Evolutionary conservation across 176 grass and related monocot genomes (phyloP).

Genomic region (Leersia perrieri): DNA sequence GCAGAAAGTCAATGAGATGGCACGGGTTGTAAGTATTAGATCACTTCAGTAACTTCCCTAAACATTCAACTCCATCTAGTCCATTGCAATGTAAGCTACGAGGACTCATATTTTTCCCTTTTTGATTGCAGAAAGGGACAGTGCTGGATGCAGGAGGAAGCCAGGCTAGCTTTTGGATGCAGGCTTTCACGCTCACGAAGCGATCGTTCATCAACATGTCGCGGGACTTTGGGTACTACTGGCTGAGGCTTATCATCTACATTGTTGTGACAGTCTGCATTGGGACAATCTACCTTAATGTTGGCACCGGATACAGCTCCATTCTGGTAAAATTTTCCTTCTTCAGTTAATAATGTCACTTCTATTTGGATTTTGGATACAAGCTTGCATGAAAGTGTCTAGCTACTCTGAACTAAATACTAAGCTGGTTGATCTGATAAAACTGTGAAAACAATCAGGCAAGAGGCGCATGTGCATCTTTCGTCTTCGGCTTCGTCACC

Average conservation of each 20-base stretch:
- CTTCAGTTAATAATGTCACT: not conserved
- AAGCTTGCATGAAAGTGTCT: not conserved
- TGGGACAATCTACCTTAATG: conserved; percentile 93
- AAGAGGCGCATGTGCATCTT: conserved; percentile 85
- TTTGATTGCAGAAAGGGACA: conserved; percentile 79
- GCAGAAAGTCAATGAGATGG: conserved; percentile 86
- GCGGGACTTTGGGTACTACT: conserved; percentile 96
- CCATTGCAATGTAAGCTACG: not conserved
- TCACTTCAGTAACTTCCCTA: conserved; percentile 8
- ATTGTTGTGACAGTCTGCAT: conserved; percentile 94
- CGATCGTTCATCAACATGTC: conserved; percentile 94
- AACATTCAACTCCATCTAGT: not conserved
- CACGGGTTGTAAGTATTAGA: conserved; percentile 62
- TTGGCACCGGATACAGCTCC: conserved; percentile 84
- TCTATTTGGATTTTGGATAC: not conserved
- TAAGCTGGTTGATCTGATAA: not conserved
- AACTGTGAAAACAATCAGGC: conserved; percentile 49
- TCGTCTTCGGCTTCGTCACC: conserved; percentile 97
- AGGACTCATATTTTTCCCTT: not conserved
- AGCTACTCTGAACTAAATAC: not conserved
- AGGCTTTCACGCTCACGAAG: conserved; percentile 63
- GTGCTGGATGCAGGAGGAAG: conserved; percentile 84
- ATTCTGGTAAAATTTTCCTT: conserved; percentile 64
- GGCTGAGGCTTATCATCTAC: conserved; percentile 94
- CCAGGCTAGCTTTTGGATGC: conserved; percentile 91